Percentiles rank a stretch among this genome's conserved stretches.
phyloP scores from a whole-genome alignment of 2,329 filamentous ascomycete species.

The Akanthomyces muscarius region DNA sequence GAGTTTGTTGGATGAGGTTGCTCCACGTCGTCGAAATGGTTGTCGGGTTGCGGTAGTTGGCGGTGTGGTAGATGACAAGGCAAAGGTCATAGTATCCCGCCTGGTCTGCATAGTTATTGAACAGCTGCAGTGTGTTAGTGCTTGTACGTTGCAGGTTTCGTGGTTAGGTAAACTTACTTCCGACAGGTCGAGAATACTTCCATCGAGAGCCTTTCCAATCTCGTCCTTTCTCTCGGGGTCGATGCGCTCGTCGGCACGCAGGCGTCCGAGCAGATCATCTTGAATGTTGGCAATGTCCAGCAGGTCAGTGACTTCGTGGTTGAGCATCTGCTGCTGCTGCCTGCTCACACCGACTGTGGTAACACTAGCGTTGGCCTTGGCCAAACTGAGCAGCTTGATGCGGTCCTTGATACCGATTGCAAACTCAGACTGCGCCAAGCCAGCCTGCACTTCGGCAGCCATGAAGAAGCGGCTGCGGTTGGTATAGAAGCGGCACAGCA shows the following conservation, averaged over 20 bases:
- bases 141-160: not conserved
- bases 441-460: constrained; percentile 79
- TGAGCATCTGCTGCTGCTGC: constrained; percentile 77
- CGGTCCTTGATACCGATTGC: constrained; percentile 74
- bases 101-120: constrained; percentile 85
- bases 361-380: constrained; percentile 88
- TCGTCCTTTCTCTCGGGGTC: constrained; percentile 57
- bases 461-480: constrained; percentile 80
- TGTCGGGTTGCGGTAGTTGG: constrained; percentile 83
- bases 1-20: constrained; percentile 70
- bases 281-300: constrained; percentile 94
- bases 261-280: constrained; percentile 77
- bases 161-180: constrained; percentile 53
- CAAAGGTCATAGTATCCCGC: constrained; percentile 93
- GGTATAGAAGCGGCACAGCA: constrained; percentile 89
- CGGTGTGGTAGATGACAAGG: constrained; percentile 84
- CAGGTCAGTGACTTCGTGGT: constrained; percentile 79
- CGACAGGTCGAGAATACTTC: constrained; percentile 71
- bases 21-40: constrained; percentile 84
- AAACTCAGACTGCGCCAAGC: constrained; percentile 81
- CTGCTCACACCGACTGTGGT: constrained; percentile 71
- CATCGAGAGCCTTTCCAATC: constrained; percentile 66
- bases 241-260: constrained; percentile 70
- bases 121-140: constrained; percentile 57
- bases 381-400: constrained; percentile 84